Conservation (phyloP, 371 early-diverging fungal genomes). For the Catenaria anguillulae region DNA sequence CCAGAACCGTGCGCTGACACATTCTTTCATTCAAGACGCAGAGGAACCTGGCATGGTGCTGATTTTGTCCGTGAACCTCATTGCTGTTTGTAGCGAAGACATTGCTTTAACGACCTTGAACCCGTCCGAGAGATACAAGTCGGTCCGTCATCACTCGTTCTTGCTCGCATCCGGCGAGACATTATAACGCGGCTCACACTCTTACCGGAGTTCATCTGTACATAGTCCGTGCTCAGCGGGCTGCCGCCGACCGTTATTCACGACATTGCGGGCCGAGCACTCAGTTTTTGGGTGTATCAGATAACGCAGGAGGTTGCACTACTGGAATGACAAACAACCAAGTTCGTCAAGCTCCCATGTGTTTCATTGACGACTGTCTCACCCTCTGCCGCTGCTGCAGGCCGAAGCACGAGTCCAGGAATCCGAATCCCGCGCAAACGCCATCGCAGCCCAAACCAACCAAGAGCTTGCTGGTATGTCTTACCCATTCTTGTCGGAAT, state of each 20-base stretch:
- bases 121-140: constrained; percentile 58
- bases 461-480: too few relatives aligned
- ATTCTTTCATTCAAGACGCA: background rate
- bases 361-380: too few relatives aligned
- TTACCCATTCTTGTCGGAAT: background rate
- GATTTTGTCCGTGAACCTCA: too few relatives aligned
- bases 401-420: constrained; percentile 10
- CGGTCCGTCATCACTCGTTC: constrained; percentile 19
- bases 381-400: background rate
- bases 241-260: constrained; percentile 52
- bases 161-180: constrained; percentile 41
- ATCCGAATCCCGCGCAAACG: constrained; percentile 26
- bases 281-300: constrained; percentile 65
- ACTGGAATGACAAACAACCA: too few relatives aligned
- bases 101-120: constrained; percentile 47
- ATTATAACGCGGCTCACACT: constrained; percentile 56
- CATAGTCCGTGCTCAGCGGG: constrained; percentile 54
- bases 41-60: too few relatives aligned
- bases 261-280: constrained; percentile 54
- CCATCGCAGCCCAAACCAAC: constrained; percentile 34
- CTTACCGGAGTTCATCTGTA: constrained; percentile 48
- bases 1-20: constrained; percentile 30
- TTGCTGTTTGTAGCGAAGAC: constrained; percentile 33
- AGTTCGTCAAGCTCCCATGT: constrained; percentile 22
- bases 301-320: constrained; percentile 48